Evolutionary conservation across 139 green algal genomes (phyloP).

Genomic region (Chlamydomonas urium): DNA sequence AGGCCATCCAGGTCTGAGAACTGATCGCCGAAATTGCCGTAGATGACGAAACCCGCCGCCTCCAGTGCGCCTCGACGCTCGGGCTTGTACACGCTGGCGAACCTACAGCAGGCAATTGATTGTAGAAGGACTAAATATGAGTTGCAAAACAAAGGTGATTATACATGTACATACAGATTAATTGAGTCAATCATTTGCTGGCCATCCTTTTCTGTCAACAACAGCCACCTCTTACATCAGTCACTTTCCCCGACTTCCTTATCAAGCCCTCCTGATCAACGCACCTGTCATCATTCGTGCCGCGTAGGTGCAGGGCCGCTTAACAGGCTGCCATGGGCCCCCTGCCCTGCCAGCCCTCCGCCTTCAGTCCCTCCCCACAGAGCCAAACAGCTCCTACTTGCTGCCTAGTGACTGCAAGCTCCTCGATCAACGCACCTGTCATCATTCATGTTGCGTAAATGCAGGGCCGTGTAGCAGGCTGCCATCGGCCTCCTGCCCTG

Average conservation of each 20-base stretch:
- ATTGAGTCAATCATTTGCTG: no score
- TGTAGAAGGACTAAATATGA: no score
- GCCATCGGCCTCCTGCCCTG: background rate
- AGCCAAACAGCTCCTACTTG: background rate
- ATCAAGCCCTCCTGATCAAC: background rate
- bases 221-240: no score
- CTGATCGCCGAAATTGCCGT: conserved; percentile 41
- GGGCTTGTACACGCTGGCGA: conserved; percentile 61
- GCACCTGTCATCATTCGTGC: conserved; percentile 10
- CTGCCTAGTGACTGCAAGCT: conserved; percentile 12
- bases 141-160: no score
- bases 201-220: no score
- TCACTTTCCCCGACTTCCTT: no score
- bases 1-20: conserved; percentile 47
- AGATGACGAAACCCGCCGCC: conserved; percentile 20
- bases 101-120: no score
- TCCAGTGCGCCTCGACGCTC: conserved; percentile 38
- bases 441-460: conserved; percentile 34
- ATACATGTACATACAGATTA: no score
- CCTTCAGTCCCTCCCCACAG: background rate
- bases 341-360: background rate
- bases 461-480: conserved; percentile 48
- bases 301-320: conserved; percentile 40
- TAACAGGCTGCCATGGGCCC: conserved; percentile 38
- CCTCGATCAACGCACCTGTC: background rate